phyloP scores from a whole-genome alignment of 1,139 yeast genomes.

The Hanseniaspora gamundiae region DNA sequence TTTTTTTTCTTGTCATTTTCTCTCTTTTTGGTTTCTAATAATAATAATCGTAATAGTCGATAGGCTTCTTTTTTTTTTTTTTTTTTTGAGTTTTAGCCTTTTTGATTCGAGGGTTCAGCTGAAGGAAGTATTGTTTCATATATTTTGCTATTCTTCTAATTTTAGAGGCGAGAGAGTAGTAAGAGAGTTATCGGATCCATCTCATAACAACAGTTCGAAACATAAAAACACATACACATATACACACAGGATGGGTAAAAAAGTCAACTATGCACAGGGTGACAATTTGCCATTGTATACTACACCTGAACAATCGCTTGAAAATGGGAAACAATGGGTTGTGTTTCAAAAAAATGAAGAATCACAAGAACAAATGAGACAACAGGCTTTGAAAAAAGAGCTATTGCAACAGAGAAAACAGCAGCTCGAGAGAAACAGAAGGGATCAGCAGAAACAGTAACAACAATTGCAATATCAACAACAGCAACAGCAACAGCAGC shows the following conservation, averaged over 20 bases:
- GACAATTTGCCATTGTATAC: conserved; percentile 24
- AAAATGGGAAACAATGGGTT: conserved; percentile 16
- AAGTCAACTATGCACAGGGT: conserved; percentile 24
- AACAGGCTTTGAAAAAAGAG: conserved; percentile 5
- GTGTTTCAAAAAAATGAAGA: neutral
- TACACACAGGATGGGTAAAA: conserved; percentile 10
- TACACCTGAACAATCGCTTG: conserved; percentile 26
- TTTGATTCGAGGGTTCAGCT: too few relatives aligned
- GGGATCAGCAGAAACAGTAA: conserved; percentile 7
- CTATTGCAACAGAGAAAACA: conserved; percentile 7
- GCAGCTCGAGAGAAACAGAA: conserved; percentile 6
- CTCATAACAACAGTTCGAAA: too few relatives aligned
- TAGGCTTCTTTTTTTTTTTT: too few relatives aligned
- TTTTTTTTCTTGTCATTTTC: neutral
- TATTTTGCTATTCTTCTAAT: too few relatives aligned
- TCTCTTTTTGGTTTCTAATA: neutral
- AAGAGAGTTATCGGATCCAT: too few relatives aligned
- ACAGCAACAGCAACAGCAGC: conserved; percentile 3
- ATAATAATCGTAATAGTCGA: too few relatives aligned
- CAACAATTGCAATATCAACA: neutral
- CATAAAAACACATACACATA: neutral
- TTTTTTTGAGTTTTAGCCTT: too few relatives aligned
- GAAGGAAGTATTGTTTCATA: too few relatives aligned
- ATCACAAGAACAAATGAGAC: conserved; percentile 17
- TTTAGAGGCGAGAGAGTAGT: too few relatives aligned